A percentile compares a stretch with the other conserved stretches of the same genome.
Conservation (phyloP, 352 stramenopile species). For the Phytophthora palmivora region DNA sequence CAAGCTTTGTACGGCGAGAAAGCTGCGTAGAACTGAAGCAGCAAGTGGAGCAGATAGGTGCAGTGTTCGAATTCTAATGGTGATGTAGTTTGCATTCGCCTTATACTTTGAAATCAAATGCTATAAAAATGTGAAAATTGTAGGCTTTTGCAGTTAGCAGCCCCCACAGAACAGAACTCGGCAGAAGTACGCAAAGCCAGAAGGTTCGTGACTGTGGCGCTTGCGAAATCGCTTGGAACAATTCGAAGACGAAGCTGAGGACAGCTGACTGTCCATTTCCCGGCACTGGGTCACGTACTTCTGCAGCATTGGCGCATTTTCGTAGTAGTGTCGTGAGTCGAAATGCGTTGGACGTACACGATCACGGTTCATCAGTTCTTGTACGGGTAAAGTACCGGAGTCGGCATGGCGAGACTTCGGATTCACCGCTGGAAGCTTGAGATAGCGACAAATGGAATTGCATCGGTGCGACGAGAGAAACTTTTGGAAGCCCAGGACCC, state of each 20-base stretch:
- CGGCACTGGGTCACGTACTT: conserved; percentile 85
- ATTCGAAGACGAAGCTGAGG: conserved; percentile 39
- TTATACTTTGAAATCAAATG: conserved; percentile 34
- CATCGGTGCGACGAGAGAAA: conserved; percentile 89
- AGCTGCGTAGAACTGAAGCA: no score
- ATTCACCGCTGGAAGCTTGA: conserved; percentile 84
- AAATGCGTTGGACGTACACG: conserved; percentile 74
- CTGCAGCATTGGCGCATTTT: conserved; percentile 86
- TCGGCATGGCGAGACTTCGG: conserved; percentile 81
- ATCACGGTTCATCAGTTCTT: conserved; percentile 85
- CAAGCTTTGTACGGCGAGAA: no score
- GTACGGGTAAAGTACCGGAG: conserved; percentile 74
- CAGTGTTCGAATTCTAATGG: conserved; percentile 13
- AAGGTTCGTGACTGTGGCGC: conserved; percentile 11
- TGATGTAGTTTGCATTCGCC: conserved; percentile 13
- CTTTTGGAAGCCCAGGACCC: conserved; percentile 85
- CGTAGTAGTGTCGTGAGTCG: conserved; percentile 89
- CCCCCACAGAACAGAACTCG: conserved; percentile 34
- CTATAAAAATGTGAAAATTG: conserved; percentile 23
- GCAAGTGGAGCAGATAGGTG: no score
- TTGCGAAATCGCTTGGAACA: conserved; percentile 31
- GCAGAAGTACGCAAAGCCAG: conserved; percentile 30
- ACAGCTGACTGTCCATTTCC: conserved; percentile 41
- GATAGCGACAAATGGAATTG: conserved; percentile 90
- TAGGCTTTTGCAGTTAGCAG: no score